Evolutionary conservation across 169 alveolate genomes (phyloP), one percentile per base, ranked within the genome.

Genomic region (Cytauxzoon felis): DNA sequence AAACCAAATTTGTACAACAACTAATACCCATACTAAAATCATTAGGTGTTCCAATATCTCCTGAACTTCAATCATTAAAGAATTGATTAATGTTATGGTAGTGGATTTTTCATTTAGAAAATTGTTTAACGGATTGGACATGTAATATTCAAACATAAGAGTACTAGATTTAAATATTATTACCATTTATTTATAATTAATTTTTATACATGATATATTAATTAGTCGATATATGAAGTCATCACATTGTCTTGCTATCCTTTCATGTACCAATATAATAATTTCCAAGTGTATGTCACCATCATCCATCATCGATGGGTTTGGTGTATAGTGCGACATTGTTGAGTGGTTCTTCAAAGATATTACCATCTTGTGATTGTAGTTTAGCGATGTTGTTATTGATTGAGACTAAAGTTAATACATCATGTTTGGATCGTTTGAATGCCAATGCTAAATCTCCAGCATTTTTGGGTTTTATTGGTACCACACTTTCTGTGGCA

Each of bases 1-100:
- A 85, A 64, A 53, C 45, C 42, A 68, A 59, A 53, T 85, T 85
- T 38, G 91, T 89, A 13, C 79, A 71, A 68, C 70, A 72, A 36
- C 34, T 85, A 65, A 33, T 80, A 0, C 80, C 75, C 33, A 30
- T 85, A 30, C 76, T 85, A 16, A 51, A 73, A 42, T 64, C 73
- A 43, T 78, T 78, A 9, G 73, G 64, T 23, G 89, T 80, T n/a
- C 60, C 65, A 4, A 82, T 80, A 23, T 87, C 91, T 6, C 36
- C 60, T 4, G 82, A 85, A 33, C 62, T 85, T 4, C n/a, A n/a
- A n/a, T n/a, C n/a, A n/a, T n/a, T n/a, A n/a, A n/a, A n/a, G n/a
- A n/a, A n/a, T n/a, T n/a, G n/a, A n/a, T n/a, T n/a, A n/a, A n/a
- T n/a, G n/a, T n/a, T n/a, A n/a, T n/a, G n/a, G n/a, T n/a, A n/a